Evolutionary conservation across 495 filamentous ascomycete species (phyloP).

Genomic region (Penicillium pancosmium): DNA sequence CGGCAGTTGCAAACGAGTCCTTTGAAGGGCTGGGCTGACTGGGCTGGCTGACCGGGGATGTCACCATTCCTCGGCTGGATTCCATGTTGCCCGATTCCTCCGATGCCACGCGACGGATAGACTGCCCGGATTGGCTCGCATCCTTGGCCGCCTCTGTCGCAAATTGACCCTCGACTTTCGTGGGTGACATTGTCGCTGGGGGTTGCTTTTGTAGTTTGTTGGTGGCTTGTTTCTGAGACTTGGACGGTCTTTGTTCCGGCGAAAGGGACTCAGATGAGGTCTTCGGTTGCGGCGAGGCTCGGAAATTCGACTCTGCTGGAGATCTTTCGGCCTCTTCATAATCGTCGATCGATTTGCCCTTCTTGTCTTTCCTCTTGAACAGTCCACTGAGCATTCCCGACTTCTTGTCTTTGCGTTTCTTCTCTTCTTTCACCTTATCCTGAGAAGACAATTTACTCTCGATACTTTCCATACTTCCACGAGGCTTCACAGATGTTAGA

Average conservation of each 20-base stretch:
- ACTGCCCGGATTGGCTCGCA: slow-evolving; percentile 26
- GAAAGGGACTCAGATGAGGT: slow-evolving; percentile 51
- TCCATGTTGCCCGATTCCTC: slow-evolving; percentile 32
- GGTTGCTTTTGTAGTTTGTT: slow-evolving; percentile 28
- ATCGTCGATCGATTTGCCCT: slow-evolving; percentile 66
- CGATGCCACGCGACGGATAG: slow-evolving; percentile 46
- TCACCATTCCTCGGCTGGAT: slow-evolving; percentile 17
- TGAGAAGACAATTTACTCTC: slow-evolving; percentile 55
- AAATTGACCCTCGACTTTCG: slow-evolving; percentile 25
- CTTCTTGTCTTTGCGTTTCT: slow-evolving; percentile 91
- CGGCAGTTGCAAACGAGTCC: slow-evolving; percentile 29
- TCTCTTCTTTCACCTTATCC: slow-evolving; percentile 71
- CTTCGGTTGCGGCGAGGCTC: slow-evolving; percentile 55
- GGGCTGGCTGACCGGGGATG: slow-evolving; percentile 23
- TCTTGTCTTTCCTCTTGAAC: slow-evolving; percentile 96
- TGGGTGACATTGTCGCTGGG: slow-evolving; percentile 51
- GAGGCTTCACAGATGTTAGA: slow-evolving; percentile 51
- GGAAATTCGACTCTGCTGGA: slow-evolving; percentile 53
- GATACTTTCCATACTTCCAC: slow-evolving; percentile 50
- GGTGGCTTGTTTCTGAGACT: slow-evolving; percentile 72
- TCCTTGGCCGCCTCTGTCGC: slow-evolving; percentile 11
- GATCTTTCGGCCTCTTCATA: slow-evolving; percentile 67
- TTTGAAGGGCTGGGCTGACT: slow-evolving; percentile 29
- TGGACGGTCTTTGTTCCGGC: slow-evolving; percentile 44
- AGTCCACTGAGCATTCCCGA: slow-evolving; percentile 87